Percentiles rank a stretch among this genome's conserved stretches.
phyloP scores from a whole-genome alignment of 1,284 basidiomycete genomes.

The Naganishia sp. region DNA sequence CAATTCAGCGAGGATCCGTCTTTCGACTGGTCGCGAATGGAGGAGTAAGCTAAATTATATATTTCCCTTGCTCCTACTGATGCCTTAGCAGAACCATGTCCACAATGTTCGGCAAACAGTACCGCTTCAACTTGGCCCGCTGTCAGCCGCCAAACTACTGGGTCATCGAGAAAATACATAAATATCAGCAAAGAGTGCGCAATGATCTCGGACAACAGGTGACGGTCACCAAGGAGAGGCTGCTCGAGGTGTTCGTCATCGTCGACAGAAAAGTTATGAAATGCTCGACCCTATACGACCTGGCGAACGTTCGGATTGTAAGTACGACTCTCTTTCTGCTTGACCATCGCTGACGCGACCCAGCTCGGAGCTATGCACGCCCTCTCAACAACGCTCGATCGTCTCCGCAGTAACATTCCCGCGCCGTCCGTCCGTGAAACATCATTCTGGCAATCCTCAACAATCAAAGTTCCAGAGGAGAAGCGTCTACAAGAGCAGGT shows the following conservation, averaged over 20 bases:
- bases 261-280: conserved; percentile 23
- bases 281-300: conserved; percentile 29
- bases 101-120: conserved; percentile 31
- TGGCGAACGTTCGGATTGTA: conserved; percentile 26
- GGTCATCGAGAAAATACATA: conserved; percentile 28
- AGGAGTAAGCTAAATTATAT: conserved; percentile 8
- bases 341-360: neutral
- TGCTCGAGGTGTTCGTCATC: conserved; percentile 27
- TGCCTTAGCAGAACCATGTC: neutral
- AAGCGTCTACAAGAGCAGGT: conserved; percentile 1
- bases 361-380: conserved; percentile 28
- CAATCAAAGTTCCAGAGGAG: conserved; percentile 25
- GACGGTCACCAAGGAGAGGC: conserved; percentile 4
- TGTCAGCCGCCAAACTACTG: conserved; percentile 27
- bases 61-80: neutral
- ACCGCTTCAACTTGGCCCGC: conserved; percentile 14
- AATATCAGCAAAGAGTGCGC: conserved; percentile 22
- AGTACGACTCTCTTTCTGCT: neutral
- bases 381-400: conserved; percentile 18
- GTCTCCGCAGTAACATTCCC: conserved; percentile 14
- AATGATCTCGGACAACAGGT: conserved; percentile 13
- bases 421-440: conserved; percentile 20
- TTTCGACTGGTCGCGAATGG: conserved; percentile 23
- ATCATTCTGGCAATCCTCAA: conserved; percentile 29
- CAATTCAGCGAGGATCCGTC: conserved; percentile 32